Evolutionary conservation across 1,139 yeast species (phyloP).

Genomic region (Casaregolazyma suthepensis): DNA sequence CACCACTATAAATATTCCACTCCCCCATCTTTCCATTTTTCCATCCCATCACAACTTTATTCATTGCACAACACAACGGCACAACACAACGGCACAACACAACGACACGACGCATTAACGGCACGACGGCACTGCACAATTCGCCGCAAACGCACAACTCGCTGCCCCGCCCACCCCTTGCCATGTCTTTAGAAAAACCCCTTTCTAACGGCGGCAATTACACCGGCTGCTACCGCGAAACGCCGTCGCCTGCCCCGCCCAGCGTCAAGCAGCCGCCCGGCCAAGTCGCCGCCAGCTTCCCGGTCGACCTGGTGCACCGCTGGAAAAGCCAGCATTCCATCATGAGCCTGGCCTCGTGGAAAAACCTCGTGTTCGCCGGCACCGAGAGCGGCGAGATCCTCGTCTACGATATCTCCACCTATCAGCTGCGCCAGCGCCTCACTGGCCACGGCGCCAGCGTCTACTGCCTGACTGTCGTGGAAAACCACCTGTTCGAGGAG

Average conservation of each 20-base stretch:
- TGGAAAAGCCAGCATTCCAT: conserved; percentile 76
- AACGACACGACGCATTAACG: too few relatives aligned
- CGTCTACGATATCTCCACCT: conserved; percentile 63
- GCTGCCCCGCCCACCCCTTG: too few relatives aligned
- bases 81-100: too few relatives aligned
- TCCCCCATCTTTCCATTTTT: too few relatives aligned
- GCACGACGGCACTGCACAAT: too few relatives aligned
- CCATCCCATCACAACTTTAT: too few relatives aligned
- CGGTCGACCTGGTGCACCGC: conserved; percentile 47
- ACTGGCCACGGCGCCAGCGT: conserved; percentile 69
- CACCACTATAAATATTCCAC: too few relatives aligned
- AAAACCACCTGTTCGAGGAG: neutral
- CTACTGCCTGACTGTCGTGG: conserved; percentile 49
- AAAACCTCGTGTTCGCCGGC: conserved; percentile 73
- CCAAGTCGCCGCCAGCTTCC: too few relatives aligned
- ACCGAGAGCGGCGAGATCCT: conserved; percentile 83
- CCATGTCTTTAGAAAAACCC: neutral
- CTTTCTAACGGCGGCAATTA: neutral
- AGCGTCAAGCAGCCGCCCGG: too few relatives aligned
- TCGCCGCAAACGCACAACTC: too few relatives aligned
- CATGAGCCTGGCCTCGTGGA: conserved; percentile 66
- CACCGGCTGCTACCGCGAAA: conserved; percentile 19
- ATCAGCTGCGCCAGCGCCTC: conserved; percentile 42
- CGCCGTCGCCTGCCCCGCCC: conserved; percentile 14
- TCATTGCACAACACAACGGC: too few relatives aligned